Percentiles rank a stretch among this genome's conserved stretches.
These are phyloP conservation scores for Martiniozyma abietophila DNA, from an alignment of 805 yeast species.

Conservation along the genomic window DNA sequence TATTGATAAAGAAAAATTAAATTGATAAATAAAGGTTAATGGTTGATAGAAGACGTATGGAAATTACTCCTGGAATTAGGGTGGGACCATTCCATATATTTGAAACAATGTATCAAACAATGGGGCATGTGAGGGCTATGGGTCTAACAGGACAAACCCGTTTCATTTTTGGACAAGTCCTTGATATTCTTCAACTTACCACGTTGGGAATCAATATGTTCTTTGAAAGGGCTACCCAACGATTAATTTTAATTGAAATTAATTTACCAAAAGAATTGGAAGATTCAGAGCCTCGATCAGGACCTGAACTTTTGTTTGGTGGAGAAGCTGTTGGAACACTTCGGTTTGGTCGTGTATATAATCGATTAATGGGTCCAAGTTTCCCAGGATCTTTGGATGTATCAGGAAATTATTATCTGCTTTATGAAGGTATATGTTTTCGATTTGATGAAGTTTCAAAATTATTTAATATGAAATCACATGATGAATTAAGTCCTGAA, in stretches of 20 bases:
- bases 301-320: constrained; percentile 14
- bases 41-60: constrained; percentile 12
- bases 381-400: constrained; percentile 39
- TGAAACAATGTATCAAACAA: constrained; percentile 17
- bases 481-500: too few species aligned
- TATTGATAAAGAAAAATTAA: too few species aligned
- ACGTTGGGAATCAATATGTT: constrained; percentile 17
- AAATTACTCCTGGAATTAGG: constrained; percentile 20
- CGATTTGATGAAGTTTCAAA: constrained; percentile 28
- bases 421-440: constrained; percentile 51
- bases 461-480: too few species aligned
- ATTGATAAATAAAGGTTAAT: constrained; percentile 1
- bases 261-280: too few species aligned
- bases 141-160: neutral
- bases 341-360: constrained; percentile 38
- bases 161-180: constrained; percentile 4
- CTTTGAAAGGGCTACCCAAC: constrained; percentile 22
- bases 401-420: constrained; percentile 30
- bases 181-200: constrained; percentile 17
- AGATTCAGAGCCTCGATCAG: too few species aligned
- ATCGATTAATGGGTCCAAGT: constrained; percentile 53
- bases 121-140: constrained; percentile 10
- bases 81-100: constrained; percentile 20
- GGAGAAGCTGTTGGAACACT: constrained; percentile 17
- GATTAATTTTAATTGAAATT: constrained; percentile 21